Evolutionary conservation across 2,329 filamentous ascomycete species (phyloP), one percentile per base, ranked within the genome.

Genomic region (Exutisphaerella laricina): DNA sequence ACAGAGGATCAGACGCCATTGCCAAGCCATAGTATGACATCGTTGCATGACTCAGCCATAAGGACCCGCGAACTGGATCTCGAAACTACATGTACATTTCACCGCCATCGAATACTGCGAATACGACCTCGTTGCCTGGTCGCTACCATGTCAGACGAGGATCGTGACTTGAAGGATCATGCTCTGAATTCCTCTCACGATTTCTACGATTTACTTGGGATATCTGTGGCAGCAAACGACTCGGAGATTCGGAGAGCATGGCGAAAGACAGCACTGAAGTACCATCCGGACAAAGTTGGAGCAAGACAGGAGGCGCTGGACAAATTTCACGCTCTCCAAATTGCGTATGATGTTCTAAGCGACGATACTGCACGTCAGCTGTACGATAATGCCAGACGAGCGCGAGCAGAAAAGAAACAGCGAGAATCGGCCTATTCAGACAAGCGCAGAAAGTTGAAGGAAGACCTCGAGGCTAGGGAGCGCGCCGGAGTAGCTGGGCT

Each of bases 241-340:
- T 69, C 79, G n/a, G 84, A 88, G 49, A 83, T 94, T 58, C 82
- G 86, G 51, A 81, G 84, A 54, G 88, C 87, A 32, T 96, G 90
- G 73, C 80, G 88, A 46, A 85, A 86, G 57, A 82, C 83, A 21
- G 88, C 88, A 3, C 73, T 95, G n/a, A 88, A 87, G 59, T 88
- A 89, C 70, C 90, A 97, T 65, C 90, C 90, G 1, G 90, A 97
- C 74, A 95, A 96, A 69, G 82, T 89, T 42, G 78, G 82, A 50
- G 79, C 78, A 39, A 62, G 64, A 53, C 66, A 69, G 4, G 68
- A 69, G 56, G 87, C 92, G 54, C 75, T 86, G 33, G 81, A 82
- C 43, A 85, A 85, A 58, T 97, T 94, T 71, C 85, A 95, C 65
- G 73, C 85, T 1, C 80, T 94, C 45, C 85, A 88, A 59, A 84